phyloP scores from a whole-genome alignment of 768 basidiomycete species.

The Tricholoma flavovirens region DNA sequence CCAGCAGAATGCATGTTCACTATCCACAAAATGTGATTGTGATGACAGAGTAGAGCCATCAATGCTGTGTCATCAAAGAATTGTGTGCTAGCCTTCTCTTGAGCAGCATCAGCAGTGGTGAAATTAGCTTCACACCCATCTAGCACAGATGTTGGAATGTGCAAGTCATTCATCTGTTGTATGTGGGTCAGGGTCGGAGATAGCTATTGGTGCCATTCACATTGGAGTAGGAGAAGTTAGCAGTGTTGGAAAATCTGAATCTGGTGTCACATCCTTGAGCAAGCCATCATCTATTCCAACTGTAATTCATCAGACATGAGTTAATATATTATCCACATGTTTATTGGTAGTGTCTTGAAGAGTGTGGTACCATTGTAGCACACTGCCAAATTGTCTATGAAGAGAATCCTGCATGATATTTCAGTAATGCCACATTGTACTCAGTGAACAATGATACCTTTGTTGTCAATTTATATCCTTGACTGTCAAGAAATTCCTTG shows the following conservation, averaged over 20 bases:
- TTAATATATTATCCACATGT: conserved; percentile 7
- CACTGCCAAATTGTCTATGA: conserved; percentile 18
- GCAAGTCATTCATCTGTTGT: background rate
- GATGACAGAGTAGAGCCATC: background rate
- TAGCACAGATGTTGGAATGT: background rate
- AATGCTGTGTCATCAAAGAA: no score
- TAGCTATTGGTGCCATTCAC: no score
- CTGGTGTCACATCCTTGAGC: background rate
- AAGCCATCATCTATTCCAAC: background rate
- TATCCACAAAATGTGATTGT: background rate
- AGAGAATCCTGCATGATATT: conserved; percentile 17
- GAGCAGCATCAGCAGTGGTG: no score
- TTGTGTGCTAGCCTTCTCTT: no score
- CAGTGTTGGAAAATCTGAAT: background rate
- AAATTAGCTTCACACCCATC: background rate
- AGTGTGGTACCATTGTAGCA: conserved; percentile 20
- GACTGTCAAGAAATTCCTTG: conserved; percentile 16
- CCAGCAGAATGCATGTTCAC: no score
- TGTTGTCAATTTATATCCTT: conserved; percentile 16
- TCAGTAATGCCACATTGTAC: background rate
- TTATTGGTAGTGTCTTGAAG: conserved; percentile 10
- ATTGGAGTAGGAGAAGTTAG: no score
- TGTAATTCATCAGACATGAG: background rate
- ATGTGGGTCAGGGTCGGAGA: background rate
- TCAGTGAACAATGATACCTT: conserved; percentile 6